A percentile compares a stretch with the other conserved stretches of the same genome.
These are phyloP conservation scores for Globisporangium orthogonon DNA, from an alignment of 352 stramenopile genomes.

Conservation along the genomic window DNA sequence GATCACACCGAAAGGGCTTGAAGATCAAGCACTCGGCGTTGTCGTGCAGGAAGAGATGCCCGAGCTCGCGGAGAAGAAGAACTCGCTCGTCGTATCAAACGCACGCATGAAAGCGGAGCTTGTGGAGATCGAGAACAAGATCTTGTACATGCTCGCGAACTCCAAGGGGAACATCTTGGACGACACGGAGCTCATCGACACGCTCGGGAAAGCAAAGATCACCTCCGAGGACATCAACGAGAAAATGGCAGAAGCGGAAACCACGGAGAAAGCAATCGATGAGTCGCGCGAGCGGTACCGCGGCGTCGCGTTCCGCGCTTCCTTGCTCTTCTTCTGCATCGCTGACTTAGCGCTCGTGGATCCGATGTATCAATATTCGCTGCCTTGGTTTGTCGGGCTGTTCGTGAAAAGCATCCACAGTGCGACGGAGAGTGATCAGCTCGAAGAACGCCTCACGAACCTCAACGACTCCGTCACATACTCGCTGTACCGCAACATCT, in stretches of 20 bases:
- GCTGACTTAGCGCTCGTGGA: slow-evolving; percentile 87
- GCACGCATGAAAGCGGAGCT: slow-evolving; percentile 90
- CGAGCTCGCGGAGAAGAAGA: slow-evolving; percentile 92
- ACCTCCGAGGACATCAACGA: slow-evolving; percentile 91
- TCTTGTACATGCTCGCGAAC: slow-evolving; percentile 91
- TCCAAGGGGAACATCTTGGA: slow-evolving; percentile 92
- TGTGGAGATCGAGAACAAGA: slow-evolving; percentile 92
- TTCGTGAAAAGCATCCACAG: slow-evolving; percentile 88
- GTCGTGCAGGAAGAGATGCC: slow-evolving; percentile 93
- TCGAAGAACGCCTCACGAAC: slow-evolving; percentile 78
- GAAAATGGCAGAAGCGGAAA: slow-evolving; percentile 90
- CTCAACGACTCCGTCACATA: slow-evolving; percentile 92
- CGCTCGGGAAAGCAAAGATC: slow-evolving; percentile 87
- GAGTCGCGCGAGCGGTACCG: slow-evolving; percentile 86
- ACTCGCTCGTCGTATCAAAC: slow-evolving; percentile 89
- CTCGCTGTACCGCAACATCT: slow-evolving; percentile 93
- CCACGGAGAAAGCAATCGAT: slow-evolving; percentile 91
- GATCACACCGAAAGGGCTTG: slow-evolving; percentile 87
- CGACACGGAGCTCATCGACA: slow-evolving; percentile 91
- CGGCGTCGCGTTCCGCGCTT: slow-evolving; percentile 84
- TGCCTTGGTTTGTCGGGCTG: slow-evolving; percentile 90
- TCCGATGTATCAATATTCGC: slow-evolving; percentile 93
- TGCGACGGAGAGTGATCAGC: slow-evolving; percentile 76
- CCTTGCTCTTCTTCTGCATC: slow-evolving; percentile 92
- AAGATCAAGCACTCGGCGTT: slow-evolving; percentile 89